These are phyloP conservation scores for Beta lomatogona DNA, from an alignment of 179 eudicot genomes.

Conservation along the genomic window DNA sequence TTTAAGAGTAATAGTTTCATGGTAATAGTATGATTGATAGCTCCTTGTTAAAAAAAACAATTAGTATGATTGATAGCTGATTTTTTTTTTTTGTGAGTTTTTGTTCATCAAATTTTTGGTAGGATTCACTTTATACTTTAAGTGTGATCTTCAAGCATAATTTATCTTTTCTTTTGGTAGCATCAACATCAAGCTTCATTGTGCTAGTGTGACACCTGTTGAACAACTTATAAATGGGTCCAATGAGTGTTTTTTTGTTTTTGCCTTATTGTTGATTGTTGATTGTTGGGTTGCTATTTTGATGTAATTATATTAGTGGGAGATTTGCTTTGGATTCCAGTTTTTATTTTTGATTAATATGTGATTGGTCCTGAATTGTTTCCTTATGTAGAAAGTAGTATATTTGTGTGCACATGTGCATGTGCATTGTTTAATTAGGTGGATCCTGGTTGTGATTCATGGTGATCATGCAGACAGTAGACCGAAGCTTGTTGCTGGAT, in stretches of 20 bases:
- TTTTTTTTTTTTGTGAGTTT: neutral
- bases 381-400: neutral
- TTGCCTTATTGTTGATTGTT: neutral
- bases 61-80: too few relatives aligned
- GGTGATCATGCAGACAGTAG: constrained; percentile 67
- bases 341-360: neutral
- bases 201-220: neutral
- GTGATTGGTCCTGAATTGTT: constrained; percentile 5
- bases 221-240: neutral
- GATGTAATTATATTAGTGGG: neutral
- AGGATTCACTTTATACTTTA: constrained; percentile 14
- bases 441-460: constrained; percentile 26
- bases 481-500: constrained; percentile 91
- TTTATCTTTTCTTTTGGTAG: constrained; percentile 1
- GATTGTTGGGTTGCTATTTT: neutral
- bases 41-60: too few relatives aligned
- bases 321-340: constrained; percentile 16
- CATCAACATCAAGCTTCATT: constrained; percentile 10
- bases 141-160: constrained; percentile 25
- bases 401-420: constrained; percentile 21
- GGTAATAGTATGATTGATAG: neutral
- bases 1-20: neutral
- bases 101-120: constrained; percentile 7
- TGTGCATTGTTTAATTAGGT: constrained; percentile 28
- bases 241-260: neutral